A percentile compares a stretch with the other conserved stretches of the same genome.
Evolutionary conservation across 768 basidiomycete species (phyloP).

Genomic region (Psilocybe cubensis): DNA sequence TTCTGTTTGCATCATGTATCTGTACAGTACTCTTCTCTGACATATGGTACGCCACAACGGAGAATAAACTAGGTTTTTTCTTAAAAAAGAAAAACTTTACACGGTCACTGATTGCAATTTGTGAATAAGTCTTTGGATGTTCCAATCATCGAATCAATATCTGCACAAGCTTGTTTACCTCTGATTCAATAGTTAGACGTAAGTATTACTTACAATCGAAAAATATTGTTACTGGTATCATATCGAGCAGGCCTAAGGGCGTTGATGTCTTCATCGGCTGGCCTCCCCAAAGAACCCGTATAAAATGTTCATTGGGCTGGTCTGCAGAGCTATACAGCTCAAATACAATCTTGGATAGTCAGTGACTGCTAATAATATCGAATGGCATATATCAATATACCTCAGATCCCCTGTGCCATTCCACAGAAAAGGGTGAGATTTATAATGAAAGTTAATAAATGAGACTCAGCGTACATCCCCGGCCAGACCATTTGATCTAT

Average conservation of each 20-base stretch:
- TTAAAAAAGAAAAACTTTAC: no score
- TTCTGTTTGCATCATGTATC: no score
- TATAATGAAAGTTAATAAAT: background rate
- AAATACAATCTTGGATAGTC: conserved; percentile 37
- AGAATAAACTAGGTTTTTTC: no score
- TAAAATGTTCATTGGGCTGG: conserved; percentile 24
- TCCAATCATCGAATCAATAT: conserved; percentile 43
- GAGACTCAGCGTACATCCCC: conserved; percentile 46
- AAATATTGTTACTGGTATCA: conserved; percentile 46
- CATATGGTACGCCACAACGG: no score
- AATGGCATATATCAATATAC: conserved; percentile 17
- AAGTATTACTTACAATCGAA: conserved; percentile 40
- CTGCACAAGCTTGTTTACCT: conserved; percentile 24
- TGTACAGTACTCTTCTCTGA: no score
- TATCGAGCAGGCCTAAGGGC: conserved; percentile 47
- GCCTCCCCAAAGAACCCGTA: conserved; percentile 56
- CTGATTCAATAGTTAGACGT: background rate
- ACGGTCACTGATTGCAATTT: conserved; percentile 28
- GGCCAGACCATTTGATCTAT: conserved; percentile 57
- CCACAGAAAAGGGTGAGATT: background rate
- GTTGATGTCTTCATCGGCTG: conserved; percentile 53
- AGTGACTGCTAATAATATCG: background rate
- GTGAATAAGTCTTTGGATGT: conserved; percentile 31
- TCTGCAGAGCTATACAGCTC: conserved; percentile 43
- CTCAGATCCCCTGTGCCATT: conserved; percentile 44